Percentiles rank a stretch among this genome's conserved stretches.
Evolutionary conservation across 23 red algal genomes (phyloP).

Genomic region (Gracilaria gracilis): DNA sequence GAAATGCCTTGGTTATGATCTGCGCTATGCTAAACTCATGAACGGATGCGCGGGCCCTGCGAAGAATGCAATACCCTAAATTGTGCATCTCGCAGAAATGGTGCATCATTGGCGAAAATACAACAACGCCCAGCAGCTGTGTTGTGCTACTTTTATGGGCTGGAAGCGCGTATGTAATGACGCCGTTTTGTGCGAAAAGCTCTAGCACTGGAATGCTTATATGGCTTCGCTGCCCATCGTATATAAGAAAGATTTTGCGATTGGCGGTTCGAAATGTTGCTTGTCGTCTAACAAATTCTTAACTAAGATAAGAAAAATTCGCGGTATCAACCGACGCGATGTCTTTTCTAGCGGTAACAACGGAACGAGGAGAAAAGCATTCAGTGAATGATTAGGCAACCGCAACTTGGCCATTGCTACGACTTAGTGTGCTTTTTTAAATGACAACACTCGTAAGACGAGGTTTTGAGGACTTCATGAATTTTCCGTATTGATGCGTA

Average conservation of each 20-base stretch:
- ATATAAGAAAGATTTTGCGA: background rate
- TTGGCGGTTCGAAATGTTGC: too few species aligned
- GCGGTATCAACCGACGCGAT: background rate
- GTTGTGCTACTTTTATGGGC: too few species aligned
- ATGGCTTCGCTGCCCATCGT: constrained; percentile 18
- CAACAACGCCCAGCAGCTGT: constrained; percentile 28
- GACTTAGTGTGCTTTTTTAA: background rate
- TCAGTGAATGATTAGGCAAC: background rate
- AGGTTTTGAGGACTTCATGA: too few species aligned
- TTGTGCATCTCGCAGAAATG: background rate
- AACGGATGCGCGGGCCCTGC: too few species aligned
- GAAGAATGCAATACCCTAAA: too few species aligned
- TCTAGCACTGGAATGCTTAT: background rate
- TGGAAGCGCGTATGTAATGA: constrained; percentile 55
- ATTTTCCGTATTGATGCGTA: too few species aligned
- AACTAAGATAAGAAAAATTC: background rate
- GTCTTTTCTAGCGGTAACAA: constrained; percentile 8
- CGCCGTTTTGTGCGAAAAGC: background rate
- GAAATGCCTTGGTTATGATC: too few species aligned
- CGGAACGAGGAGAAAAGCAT: background rate
- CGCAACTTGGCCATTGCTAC: background rate
- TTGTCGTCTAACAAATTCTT: background rate
- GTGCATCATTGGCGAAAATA: constrained; percentile 25
- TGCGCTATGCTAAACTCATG: too few species aligned
- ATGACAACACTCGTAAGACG: too few species aligned